Conservation (phyloP, 257 asterid species). For the Fraxinus anomala region DNA sequence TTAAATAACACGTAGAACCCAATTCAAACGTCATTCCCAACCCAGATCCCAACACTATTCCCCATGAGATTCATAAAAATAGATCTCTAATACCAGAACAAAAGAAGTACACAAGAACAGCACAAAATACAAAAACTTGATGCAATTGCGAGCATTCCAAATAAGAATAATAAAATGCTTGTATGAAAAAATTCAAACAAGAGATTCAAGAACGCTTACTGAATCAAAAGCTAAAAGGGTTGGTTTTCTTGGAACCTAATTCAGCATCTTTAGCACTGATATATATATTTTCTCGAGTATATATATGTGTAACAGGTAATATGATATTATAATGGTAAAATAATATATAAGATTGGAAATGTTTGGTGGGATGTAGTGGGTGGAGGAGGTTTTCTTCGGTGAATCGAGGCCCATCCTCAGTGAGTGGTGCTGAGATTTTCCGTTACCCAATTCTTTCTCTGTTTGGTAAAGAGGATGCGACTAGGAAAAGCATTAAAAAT, state of each 20-base stretch:
- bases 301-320: not conserved
- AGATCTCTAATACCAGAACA: too few species aligned
- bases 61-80: too few species aligned
- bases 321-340: not conserved
- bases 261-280: not conserved
- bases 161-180: not conserved
- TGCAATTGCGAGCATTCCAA: slow-evolving; percentile 26
- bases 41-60: slow-evolving; percentile 31
- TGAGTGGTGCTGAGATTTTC: slow-evolving; percentile 68
- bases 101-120: not conserved
- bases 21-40: not conserved
- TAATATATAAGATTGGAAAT: not conserved
- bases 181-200: not conserved
- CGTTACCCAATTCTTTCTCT: slow-evolving; percentile 31
- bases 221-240: slow-evolving; percentile 21
- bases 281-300: not conserved
- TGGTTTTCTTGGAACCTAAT: not conserved
- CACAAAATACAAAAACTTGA: slow-evolving; percentile 23
- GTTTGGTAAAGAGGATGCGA: slow-evolving; percentile 7
- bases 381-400: slow-evolving; percentile 50
- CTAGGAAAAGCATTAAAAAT: not conserved
- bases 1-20: slow-evolving; percentile 11
- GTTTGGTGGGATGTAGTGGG: slow-evolving; percentile 46
- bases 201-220: slow-evolving; percentile 22
- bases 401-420: slow-evolving; percentile 60